phyloP scores from a whole-genome alignment of 1,284 basidiomycete genomes.

The Entoloma clypeatum region DNA sequence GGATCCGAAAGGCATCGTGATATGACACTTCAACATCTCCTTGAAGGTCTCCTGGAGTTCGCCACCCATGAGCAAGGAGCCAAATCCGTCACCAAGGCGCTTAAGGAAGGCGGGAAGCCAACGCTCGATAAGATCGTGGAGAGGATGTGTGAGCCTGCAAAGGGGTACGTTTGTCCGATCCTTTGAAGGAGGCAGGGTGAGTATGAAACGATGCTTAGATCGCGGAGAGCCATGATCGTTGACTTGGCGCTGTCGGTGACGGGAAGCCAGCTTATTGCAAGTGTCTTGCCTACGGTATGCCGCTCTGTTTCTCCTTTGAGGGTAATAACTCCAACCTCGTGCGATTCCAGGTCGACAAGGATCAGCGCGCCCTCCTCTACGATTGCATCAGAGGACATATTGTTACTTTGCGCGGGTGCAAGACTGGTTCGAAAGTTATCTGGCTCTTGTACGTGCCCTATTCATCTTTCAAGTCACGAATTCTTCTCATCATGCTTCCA shows the following conservation, averaged over 20 bases:
- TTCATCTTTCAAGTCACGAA: not conserved
- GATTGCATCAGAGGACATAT: slow-evolving; percentile 82
- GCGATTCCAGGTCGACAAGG: slow-evolving; percentile 63
- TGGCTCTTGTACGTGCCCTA: slow-evolving; percentile 71
- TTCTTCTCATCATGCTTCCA: not conserved
- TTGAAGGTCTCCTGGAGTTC: slow-evolving; percentile 69
- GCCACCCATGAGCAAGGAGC: slow-evolving; percentile 77
- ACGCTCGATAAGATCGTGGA: slow-evolving; percentile 67
- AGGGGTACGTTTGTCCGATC: slow-evolving; percentile 46
- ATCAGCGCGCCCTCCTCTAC: slow-evolving; percentile 71
- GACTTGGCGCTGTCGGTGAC: slow-evolving; percentile 78
- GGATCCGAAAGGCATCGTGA: slow-evolving; percentile 68
- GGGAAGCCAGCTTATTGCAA: slow-evolving; percentile 78
- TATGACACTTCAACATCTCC: slow-evolving; percentile 69
- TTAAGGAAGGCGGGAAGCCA: slow-evolving; percentile 76
- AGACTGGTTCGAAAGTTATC: slow-evolving; percentile 83
- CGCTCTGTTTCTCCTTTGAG: slow-evolving; percentile 3
- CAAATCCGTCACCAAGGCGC: slow-evolving; percentile 77
- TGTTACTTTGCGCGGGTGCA: slow-evolving; percentile 79
- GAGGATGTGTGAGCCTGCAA: slow-evolving; percentile 78
- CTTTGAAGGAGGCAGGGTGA: not conserved
- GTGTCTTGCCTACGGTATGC: slow-evolving; percentile 65
- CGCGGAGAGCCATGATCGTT: slow-evolving; percentile 76
- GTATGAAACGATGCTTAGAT: slow-evolving; percentile 37
- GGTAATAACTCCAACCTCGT: not conserved